Evolutionary conservation across 2,329 filamentous ascomycete species (phyloP), one percentile per base, ranked within the genome.

Genomic region (Arthrobotrys conoides): DNA sequence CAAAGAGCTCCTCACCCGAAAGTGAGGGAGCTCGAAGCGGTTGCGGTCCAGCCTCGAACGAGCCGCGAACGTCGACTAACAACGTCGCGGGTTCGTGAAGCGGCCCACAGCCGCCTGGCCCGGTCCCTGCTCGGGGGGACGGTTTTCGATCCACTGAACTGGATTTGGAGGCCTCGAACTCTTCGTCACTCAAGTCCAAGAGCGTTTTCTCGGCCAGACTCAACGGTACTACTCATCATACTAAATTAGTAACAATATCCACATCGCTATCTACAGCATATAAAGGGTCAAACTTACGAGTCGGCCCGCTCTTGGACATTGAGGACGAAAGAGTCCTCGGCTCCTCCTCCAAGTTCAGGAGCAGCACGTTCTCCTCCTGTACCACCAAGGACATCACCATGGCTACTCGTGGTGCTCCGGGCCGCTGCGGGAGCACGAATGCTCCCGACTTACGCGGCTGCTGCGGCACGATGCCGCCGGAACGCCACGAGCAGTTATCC

Each of bases 101-200:
- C 18, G 46, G 66, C 3, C 46, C 8, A 46, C 27, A 48, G n/a
- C 67, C 53, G 53, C 41, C 53, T 12, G 27, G 27, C 46, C 27
- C 6, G 14, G n/a, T 20, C 46, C 3, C 67, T 16, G 12, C 41
- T 44, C 14, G 18, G 20, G 18, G 20, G 18, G 53, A n/a, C 24
- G n/a, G 51, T 27, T 33, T 9, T 20, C 20, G 46, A 27, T 22
- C 41, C 27, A 14, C 14, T 10, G 64, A 24, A 36, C 48, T 24
- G 27, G 24, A 36, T 14, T 38, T 51, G 2, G 36, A 20, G 2
- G 41, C 36, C 27, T 48, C 51, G 41, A 67, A 38, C 38, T 67
- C 70, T 24, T 61, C 70, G 27, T 67, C 70, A 22, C 18, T 33
- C 16, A 73, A 33, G 24, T 73, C 70, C 22, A 67, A 46, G 51